These are phyloP conservation scores for Aspergillus udagawae DNA, from an alignment of 2,329 filamentous ascomycete genomes.

Conservation along the genomic window DNA sequence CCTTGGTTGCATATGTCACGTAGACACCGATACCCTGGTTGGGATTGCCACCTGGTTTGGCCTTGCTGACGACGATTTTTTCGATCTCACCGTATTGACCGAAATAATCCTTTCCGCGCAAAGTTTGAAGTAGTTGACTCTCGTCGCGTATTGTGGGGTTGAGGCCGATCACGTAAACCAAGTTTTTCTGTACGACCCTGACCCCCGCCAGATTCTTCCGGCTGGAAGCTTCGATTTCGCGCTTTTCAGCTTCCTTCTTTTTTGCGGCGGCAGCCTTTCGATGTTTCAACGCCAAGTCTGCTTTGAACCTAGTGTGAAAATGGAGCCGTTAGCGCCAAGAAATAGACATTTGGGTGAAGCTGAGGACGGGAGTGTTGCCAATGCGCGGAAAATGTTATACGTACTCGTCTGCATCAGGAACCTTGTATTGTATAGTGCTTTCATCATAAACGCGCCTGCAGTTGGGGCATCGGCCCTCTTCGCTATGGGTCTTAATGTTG, in stretches of 20 bases:
- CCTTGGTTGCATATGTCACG: slow-evolving; percentile 92
- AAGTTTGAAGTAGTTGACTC: slow-evolving; percentile 74
- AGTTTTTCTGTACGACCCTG: slow-evolving; percentile 94
- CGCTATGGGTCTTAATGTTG: slow-evolving; percentile 94
- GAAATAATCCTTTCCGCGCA: slow-evolving; percentile 90
- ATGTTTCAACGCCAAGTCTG: slow-evolving; percentile 61
- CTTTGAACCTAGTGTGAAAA: slow-evolving; percentile 42
- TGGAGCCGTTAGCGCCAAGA: slow-evolving; percentile 19
- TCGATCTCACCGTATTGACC: slow-evolving; percentile 98
- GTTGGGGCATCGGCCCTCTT: slow-evolving; percentile 93
- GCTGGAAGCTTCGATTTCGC: slow-evolving; percentile 91
- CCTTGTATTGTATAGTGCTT: slow-evolving; percentile 94
- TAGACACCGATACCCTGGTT: slow-evolving; percentile 93
- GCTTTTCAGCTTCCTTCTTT: slow-evolving; percentile 93
- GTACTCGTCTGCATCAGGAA: slow-evolving; percentile 91
- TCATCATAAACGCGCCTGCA: slow-evolving; percentile 95
- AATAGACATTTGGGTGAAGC: background rate
- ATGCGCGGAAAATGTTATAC: slow-evolving; percentile 33
- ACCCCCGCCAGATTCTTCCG: slow-evolving; percentile 95
- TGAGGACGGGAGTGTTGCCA: background rate
- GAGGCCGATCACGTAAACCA: slow-evolving; percentile 95
- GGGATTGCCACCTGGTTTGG: slow-evolving; percentile 66
- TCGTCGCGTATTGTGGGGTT: slow-evolving; percentile 91
- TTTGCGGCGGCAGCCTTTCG: slow-evolving; percentile 86
- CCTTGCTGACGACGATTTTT: slow-evolving; percentile 97